Base-by-base conservation (phyloP, 1,139 yeast genomes). In the Zygosaccharomyces pseudobailii region DNA sequence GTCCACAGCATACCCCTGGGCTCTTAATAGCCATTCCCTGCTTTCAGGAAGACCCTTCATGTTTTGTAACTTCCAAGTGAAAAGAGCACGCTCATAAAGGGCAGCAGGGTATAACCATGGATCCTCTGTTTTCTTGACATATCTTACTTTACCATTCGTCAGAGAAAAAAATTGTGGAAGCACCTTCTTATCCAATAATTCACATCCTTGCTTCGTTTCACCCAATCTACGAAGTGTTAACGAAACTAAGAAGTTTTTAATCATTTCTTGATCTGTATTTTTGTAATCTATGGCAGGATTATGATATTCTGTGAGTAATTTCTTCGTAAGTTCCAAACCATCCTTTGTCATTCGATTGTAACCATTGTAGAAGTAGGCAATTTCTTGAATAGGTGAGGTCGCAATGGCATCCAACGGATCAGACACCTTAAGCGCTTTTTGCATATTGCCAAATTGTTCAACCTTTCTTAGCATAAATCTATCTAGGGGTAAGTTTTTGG, bases 21-120 rank as follows among this genome's bases (percentile, higher is more conserved):
- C 90, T 57, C 80, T 77, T 48, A 74, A 76, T 49, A 92, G 70
- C 89, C 95, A 89, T 34, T 74, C 75, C 59, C 76, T 77, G 42
- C 87, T 76, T 48, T 82, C 87, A 10, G 67, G 63, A 27, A 75
- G 62, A 1, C 81, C 79, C 6, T 71, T 70, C 49, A 71, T 66
- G 1, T 88, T 87, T 10, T 75, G 64, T 47, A 75, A 60, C 49
- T 76, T 73, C 97, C 97, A 92, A 40, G 80, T 79, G 62, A 87
- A 87, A 60, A 88, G 76, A 0, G 95, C 88, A 55, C 85, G 79
- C 66, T 92, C 97, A 61, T 89, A 89, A 19, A 90, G 70, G 0
- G 92, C 88, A 1, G 94, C 82, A 4, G 97, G 96, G 55, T 88
- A 88, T 31, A 87, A 70, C 83, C 95, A 92, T 24, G 97, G 96